phyloP scores from a whole-genome alignment of 495 filamentous ascomycete species.

The Penicillium waksmanii region DNA sequence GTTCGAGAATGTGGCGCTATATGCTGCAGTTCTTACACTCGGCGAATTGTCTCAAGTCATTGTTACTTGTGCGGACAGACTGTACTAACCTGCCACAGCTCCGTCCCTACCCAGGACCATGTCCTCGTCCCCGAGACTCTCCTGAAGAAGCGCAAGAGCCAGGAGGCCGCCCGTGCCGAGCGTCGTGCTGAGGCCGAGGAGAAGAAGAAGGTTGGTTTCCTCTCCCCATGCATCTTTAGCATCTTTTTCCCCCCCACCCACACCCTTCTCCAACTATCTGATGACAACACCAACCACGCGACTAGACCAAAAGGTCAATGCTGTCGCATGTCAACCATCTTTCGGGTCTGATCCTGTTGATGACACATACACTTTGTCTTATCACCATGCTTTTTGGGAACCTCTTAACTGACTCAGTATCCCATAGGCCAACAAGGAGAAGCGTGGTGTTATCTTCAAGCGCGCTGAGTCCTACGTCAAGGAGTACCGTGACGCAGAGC shows the following conservation, averaged over 20 bases:
- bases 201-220: slow-evolving; percentile 81
- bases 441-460: slow-evolving; percentile 98
- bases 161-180: slow-evolving; percentile 96
- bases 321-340: slow-evolving; percentile 99
- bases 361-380: slow-evolving; percentile 23
- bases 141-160: slow-evolving; percentile 99
- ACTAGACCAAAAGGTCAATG: slow-evolving; percentile 94
- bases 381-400: slow-evolving; percentile 20
- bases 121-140: slow-evolving; percentile 97
- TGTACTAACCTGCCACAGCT: slow-evolving; percentile 73
- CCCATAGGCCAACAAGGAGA: slow-evolving; percentile 88
- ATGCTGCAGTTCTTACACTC: slow-evolving; percentile 86
- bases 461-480: slow-evolving; percentile 99
- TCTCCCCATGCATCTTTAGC: neutral
- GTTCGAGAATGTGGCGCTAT: slow-evolving; percentile 86
- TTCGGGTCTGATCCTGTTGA: slow-evolving; percentile 90
- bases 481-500: slow-evolving; percentile 97
- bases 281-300: slow-evolving; percentile 80
- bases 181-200: slow-evolving; percentile 76
- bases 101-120: slow-evolving; percentile 86
- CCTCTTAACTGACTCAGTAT: slow-evolving; percentile 43
- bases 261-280: slow-evolving; percentile 42
- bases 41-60: slow-evolving; percentile 69
- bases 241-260: neutral
- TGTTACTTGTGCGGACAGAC: slow-evolving; percentile 67